Conservation (phyloP, 768 basidiomycete genomes). For the Lentinula aciculospora region DNA sequence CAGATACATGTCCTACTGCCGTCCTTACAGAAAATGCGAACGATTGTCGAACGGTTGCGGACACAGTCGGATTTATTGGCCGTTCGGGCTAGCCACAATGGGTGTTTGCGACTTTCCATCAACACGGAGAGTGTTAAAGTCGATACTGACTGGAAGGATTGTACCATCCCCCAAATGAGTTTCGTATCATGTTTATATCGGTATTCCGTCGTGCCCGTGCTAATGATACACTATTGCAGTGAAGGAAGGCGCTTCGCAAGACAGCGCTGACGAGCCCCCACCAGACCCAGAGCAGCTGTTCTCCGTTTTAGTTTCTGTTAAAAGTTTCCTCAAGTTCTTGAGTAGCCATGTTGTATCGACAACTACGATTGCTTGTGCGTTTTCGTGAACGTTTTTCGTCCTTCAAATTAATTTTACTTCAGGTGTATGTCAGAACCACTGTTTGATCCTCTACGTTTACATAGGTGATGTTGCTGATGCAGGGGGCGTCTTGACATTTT, state of each 20-base stretch:
- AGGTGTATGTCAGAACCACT: slow-evolving; percentile 83
- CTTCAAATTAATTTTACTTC: background rate
- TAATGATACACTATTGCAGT: background rate
- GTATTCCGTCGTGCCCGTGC: background rate
- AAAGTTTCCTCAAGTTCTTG: slow-evolving; percentile 77
- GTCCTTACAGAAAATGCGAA: slow-evolving; percentile 68
- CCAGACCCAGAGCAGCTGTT: slow-evolving; percentile 54
- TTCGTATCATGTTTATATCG: slow-evolving; percentile 8
- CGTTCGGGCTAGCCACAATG: slow-evolving; percentile 62
- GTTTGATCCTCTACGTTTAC: slow-evolving; percentile 85
- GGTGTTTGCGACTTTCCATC: slow-evolving; percentile 44
- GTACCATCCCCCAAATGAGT: slow-evolving; percentile 59
- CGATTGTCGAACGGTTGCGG: slow-evolving; percentile 68
- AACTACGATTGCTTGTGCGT: slow-evolving; percentile 80
- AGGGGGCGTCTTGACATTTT: slow-evolving; percentile 84
- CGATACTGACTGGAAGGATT: slow-evolving; percentile 76
- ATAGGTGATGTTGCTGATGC: slow-evolving; percentile 75
- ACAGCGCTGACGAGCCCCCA: slow-evolving; percentile 26
- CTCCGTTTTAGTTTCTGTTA: slow-evolving; percentile 63
- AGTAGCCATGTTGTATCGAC: slow-evolving; percentile 76
- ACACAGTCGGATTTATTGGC: slow-evolving; percentile 66
- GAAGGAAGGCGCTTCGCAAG: slow-evolving; percentile 19
- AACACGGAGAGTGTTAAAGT: slow-evolving; percentile 71
- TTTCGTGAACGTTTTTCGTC: background rate
- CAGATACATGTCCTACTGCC: slow-evolving; percentile 79